A percentile compares a stretch with the other conserved stretches of the same genome.
These are phyloP conservation scores for Blastocystis sp. DNA, from an alignment of 352 stramenopile species.

Conservation along the genomic window DNA sequence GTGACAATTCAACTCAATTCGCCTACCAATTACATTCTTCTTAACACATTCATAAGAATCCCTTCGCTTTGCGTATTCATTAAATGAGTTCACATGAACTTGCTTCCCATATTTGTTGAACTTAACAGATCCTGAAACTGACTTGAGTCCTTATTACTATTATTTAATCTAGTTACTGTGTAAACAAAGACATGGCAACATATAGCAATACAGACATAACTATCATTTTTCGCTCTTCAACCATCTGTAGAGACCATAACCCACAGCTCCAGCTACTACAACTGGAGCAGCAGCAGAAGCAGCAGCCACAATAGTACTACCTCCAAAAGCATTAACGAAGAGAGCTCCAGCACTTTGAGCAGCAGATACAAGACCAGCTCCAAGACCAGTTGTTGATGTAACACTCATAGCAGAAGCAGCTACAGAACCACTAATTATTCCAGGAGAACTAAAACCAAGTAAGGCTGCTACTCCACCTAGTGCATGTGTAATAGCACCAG, in stretches of 20 bases:
- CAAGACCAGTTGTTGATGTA: background rate
- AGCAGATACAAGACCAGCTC: background rate
- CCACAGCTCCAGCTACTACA: background rate
- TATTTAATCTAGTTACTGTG: too few species aligned
- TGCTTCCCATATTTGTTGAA: too few species aligned
- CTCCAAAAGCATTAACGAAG: background rate
- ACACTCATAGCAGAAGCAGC: background rate
- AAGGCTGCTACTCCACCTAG: background rate
- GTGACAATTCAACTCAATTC: too few species aligned
- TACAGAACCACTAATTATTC: background rate
- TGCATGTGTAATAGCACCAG: background rate
- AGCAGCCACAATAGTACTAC: background rate
- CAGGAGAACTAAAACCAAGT: background rate
- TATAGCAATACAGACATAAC: too few species aligned
- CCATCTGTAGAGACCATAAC: background rate
- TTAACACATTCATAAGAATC: too few species aligned
- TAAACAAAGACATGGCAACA: too few species aligned
- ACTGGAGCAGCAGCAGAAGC: background rate
- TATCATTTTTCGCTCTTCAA: background rate
- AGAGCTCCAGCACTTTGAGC: conserved; percentile 10
- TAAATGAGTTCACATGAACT: too few species aligned
- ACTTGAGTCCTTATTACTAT: too few species aligned
- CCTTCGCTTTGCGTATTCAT: too few species aligned
- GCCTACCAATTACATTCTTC: too few species aligned
- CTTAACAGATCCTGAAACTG: too few species aligned